Evolutionary conservation across 345 rosid species (phyloP).

Genomic region (Salix udensis): DNA sequence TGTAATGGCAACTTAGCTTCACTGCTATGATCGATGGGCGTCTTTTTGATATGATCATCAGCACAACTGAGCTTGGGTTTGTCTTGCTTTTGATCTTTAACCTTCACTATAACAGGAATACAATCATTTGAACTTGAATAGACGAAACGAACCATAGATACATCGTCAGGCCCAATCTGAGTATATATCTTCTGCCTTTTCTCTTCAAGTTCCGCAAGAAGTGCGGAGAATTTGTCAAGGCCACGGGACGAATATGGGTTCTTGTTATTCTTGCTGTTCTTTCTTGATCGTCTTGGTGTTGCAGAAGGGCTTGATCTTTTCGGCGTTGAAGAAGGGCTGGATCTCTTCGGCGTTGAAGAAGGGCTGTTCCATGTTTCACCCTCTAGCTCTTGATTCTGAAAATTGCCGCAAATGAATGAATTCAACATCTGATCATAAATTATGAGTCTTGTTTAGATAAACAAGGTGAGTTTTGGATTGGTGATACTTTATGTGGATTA

Average conservation of each 20-base stretch:
- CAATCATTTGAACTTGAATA: conserved; percentile 36
- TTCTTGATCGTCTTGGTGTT: conserved; percentile 40
- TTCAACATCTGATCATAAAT: conserved; percentile 26
- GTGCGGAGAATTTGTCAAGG: conserved; percentile 68
- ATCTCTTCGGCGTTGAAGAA: conserved; percentile 16
- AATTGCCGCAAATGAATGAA: conserved; percentile 36
- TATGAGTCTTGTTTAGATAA: background rate
- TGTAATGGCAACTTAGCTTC: background rate
- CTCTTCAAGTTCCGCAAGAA: conserved; percentile 54
- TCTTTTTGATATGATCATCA: conserved; percentile 8
- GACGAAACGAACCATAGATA: conserved; percentile 54
- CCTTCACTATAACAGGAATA: conserved; percentile 55
- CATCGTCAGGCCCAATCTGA: conserved; percentile 36
- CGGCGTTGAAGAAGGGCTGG: conserved; percentile 22
- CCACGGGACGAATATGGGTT: conserved; percentile 76
- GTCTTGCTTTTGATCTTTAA: conserved; percentile 32
- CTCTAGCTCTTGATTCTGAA: conserved; percentile 22
- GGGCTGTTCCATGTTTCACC: conserved; percentile 12
- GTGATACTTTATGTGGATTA: background rate
- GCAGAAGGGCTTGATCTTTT: conserved; percentile 11
- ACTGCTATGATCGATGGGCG: background rate
- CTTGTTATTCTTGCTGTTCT: conserved; percentile 27
- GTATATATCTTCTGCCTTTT: conserved; percentile 56
- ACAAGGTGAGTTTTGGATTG: background rate
- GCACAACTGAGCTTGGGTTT: conserved; percentile 12